These are phyloP conservation scores for Carex sylvatica DNA, from an alignment of 202 grass and related monocot genomes.

Conservation along the genomic window DNA sequence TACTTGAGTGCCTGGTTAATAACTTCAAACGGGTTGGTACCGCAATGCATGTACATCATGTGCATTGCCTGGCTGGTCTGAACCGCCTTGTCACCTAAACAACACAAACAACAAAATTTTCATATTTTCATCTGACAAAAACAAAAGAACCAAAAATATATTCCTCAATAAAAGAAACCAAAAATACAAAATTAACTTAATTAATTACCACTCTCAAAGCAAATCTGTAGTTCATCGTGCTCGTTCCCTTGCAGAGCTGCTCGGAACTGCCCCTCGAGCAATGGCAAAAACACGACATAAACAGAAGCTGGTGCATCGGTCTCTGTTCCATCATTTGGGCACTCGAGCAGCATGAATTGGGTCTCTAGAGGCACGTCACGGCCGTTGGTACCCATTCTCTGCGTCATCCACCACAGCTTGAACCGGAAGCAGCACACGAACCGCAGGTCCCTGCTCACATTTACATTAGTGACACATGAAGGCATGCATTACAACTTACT, in stretches of 20 bases:
- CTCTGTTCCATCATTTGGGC: slow-evolving; percentile 19
- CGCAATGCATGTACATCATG: slow-evolving; percentile 68
- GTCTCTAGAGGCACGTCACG: slow-evolving; percentile 81
- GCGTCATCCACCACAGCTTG: slow-evolving; percentile 99
- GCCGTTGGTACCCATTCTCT: slow-evolving; percentile 67
- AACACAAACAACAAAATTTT: slow-evolving; percentile 2
- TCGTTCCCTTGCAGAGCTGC: slow-evolving; percentile 71
- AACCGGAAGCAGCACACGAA: slow-evolving; percentile 89
- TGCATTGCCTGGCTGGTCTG: slow-evolving; percentile 41
- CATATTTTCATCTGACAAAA: background rate
- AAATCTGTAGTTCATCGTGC: slow-evolving; percentile 58
- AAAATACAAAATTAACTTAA: background rate
- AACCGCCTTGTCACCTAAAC: slow-evolving; percentile 63
- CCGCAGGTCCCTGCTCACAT: slow-evolving; percentile 39
- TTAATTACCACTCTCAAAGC: slow-evolving; percentile 75
- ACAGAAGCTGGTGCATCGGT: background rate
- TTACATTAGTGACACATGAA: slow-evolving; percentile 11
- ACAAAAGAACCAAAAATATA: background rate
- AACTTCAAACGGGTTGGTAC: slow-evolving; percentile 62
- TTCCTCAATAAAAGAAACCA: background rate
- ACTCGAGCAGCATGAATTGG: slow-evolving; percentile 94
- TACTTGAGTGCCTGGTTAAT: slow-evolving; percentile 60
- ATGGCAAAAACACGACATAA: slow-evolving; percentile 71
- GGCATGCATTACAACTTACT: slow-evolving; percentile 9
- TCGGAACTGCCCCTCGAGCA: slow-evolving; percentile 78